Evolutionary conservation across 352 stramenopile species (phyloP), one percentile per base, ranked within the genome.

Genomic region (Phytophthora colocasiae): DNA sequence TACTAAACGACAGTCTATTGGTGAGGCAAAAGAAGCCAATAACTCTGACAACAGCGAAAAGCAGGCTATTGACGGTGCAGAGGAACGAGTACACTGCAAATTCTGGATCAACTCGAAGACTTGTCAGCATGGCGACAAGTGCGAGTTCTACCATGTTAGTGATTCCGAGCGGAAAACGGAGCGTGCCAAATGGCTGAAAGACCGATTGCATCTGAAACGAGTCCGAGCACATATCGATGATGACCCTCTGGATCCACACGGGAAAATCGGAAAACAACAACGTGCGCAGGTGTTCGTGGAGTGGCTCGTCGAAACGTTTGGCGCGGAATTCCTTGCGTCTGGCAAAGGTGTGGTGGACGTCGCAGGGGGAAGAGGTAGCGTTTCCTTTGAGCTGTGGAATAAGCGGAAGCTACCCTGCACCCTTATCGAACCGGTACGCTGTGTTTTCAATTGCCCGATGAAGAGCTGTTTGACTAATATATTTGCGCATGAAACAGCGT

Each of bases 301-400:
- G 17, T 97, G 88, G 85, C 67, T 97, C 17, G 74, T 96, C 0
- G 69, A 74, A 17, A 85, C 79, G 7, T 95, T 95, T 68, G 88
- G 87, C 0, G 45, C 45, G 1, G 63, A 66, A 19, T 79, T 65
- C 24, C 71, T 97, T 22, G 63, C 73, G 6, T 53, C 49, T 0
- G 87, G 87, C 7, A 64, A 64, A 29, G 89, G 88, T 0, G 85
- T 97, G 6, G 39, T 97, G 7, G 91, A 97, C 52, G 73, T 97
- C 32, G 91, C 89, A 6, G 91, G 89, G 14, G 89, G 91, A 1
- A 73, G 83, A 26, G 91, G 91, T 7, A 84, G 84, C 32, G 74
- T 97, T n/a, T 85, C 83, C 0, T 96, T 96, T 57, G 81, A 96
- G 64, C 80, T 97, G 12, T 91, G 84, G 78, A 95, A 93, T 66